Conservation (phyloP, 257 asterid genomes). For the Marsdenia floribunda region DNA sequence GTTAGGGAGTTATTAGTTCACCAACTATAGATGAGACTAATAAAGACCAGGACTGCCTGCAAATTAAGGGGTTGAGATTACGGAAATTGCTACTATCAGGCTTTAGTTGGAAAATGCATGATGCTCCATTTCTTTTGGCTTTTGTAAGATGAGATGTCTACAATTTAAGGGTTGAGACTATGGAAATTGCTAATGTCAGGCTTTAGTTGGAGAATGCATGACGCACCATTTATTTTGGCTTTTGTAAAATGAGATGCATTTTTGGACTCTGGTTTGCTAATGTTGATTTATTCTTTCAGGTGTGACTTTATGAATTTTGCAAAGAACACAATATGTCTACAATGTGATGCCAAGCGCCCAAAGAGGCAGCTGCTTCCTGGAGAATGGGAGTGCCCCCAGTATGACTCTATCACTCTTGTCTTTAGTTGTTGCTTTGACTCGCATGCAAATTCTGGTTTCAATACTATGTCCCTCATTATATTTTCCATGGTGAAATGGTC, state of each 20-base stretch:
- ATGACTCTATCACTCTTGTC: constrained; percentile 20
- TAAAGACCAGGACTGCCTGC: neutral
- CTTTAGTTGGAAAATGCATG: neutral
- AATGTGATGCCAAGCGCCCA: constrained; percentile 97
- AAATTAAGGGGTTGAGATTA: neutral
- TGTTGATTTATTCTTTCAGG: constrained; percentile 38
- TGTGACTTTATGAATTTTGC: constrained; percentile 97
- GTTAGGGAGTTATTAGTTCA: neutral
- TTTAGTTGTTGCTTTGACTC: neutral
- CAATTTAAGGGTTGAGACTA: neutral
- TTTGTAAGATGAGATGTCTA: neutral
- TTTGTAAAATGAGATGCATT: neutral
- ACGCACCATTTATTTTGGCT: neutral
- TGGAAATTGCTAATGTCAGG: neutral
- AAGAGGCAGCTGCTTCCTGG: constrained; percentile 98
- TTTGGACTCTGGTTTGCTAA: constrained; percentile 10
- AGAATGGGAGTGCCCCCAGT: constrained; percentile 99
- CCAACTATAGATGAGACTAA: neutral
- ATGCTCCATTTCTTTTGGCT: no score
- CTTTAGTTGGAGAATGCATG: neutral
- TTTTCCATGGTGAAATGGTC: neutral
- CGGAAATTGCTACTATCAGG: neutral
- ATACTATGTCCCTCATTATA: neutral
- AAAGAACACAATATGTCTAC: constrained; percentile 82
- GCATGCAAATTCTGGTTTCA: neutral